Base-by-base conservation (phyloP, 2,329 filamentous ascomycete species). In the Pseudogymnoascus sp. region DNA sequence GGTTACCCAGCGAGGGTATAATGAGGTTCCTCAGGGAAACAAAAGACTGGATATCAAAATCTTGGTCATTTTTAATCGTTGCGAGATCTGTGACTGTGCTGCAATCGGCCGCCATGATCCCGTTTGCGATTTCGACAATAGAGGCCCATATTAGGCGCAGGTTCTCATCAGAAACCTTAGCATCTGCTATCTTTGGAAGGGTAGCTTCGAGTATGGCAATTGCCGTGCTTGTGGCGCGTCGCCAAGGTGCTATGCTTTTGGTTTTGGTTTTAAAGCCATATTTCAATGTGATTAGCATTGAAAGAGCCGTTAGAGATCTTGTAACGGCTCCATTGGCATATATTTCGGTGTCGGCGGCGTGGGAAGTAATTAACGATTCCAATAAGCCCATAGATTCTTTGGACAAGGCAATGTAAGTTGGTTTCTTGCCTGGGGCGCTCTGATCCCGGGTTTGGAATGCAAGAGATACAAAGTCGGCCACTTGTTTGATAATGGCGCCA, bases 371-470 rank as follows among this genome's bases (percentile, higher is more conserved):
- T 2, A 91, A 75, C 0, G 76, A 77, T 66, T 89, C 80, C 1
- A 95, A 75, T 53, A 91, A 82, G 1, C 81, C 77, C 82, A 96
- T 94, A 64, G 88, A 86, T 18, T 84, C 84, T 73, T 94, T 96
- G 1, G 92, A 91, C 71, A 97, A 84, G 35, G 94, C 93, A 63
- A 99, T 86, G 71, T 92, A 97, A 0, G 91, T 96, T 5, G 91
- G 89, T 60, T 73, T 67, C 73, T 74, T 63, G 66, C 76, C 63
- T 65, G 74, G 21, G 65, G 70, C 62, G 63, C 77, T 70, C 63
- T 75, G 72, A 69, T 70, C 38, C 66, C 69, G 65, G 66, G 71
- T 12, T 72, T 75, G 65, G 68, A 90, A 92, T 1, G 91, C 88
- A 35, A 96, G 78, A 2, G 84, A 82, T 7, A 86, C 82, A 64